phyloP scores from a whole-genome alignment of 108 stramenopile species.

The Pseudonitzschia delicatissima region DNA sequence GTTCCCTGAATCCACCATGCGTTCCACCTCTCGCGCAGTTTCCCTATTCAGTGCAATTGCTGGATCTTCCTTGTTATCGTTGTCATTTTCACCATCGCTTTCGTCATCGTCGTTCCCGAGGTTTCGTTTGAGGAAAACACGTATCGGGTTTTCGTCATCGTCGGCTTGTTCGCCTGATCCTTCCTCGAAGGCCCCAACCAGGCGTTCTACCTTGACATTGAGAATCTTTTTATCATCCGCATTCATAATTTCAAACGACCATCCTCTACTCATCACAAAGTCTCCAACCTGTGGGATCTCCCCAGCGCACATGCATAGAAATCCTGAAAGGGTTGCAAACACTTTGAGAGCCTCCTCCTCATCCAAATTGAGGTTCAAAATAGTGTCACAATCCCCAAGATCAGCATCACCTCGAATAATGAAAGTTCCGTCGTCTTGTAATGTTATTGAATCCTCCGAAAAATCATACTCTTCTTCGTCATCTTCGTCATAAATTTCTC shows the following conservation, averaged over 20 bases:
- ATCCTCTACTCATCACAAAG: constrained; percentile 86
- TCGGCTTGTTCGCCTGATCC: constrained; percentile 37
- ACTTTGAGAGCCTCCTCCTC: constrained; percentile 89
- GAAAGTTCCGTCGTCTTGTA: constrained; percentile 87
- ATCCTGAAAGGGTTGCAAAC: constrained; percentile 89
- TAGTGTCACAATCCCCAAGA: constrained; percentile 89
- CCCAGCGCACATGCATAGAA: constrained; percentile 91
- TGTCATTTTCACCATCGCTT: constrained; percentile 35
- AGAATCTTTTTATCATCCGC: constrained; percentile 84
- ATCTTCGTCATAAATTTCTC: constrained; percentile 91
- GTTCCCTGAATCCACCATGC: constrained; percentile 62
- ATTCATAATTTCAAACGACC: constrained; percentile 85
- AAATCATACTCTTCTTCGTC: constrained; percentile 87
- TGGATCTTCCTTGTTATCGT: constrained; percentile 34
- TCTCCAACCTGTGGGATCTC: constrained; percentile 92
- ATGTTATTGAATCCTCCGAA: constrained; percentile 84
- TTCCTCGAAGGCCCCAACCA: constrained; percentile 75
- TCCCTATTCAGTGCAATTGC: constrained; percentile 32
- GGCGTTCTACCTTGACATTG: constrained; percentile 69
- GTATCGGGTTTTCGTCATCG: constrained; percentile 42
- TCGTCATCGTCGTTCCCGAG: constrained; percentile 19
- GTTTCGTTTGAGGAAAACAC: constrained; percentile 54
- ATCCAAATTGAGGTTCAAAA: constrained; percentile 73
- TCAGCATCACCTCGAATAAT: constrained; percentile 92
- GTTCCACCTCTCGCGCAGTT: constrained; percentile 57